Conservation (phyloP, 2,329 filamentous ascomycete species). For the Neoascochyta sp. region DNA sequence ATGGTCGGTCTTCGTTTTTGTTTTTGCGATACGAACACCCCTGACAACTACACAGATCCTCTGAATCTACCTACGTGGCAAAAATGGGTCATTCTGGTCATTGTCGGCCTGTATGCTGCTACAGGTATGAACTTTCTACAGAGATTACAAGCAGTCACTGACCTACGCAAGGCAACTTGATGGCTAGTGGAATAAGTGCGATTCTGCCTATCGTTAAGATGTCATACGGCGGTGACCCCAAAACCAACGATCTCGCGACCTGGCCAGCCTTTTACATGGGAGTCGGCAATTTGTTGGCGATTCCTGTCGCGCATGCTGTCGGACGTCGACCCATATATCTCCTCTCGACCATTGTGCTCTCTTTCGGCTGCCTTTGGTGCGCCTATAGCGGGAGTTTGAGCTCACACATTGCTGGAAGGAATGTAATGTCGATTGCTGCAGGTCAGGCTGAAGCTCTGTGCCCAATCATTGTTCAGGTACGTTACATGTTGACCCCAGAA, state of each 20-base stretch:
- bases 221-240: constrained; percentile 5
- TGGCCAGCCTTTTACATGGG: constrained; percentile 14
- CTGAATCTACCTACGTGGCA: constrained; percentile 10
- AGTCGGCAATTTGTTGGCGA: constrained; percentile 9
- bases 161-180: too few relatives aligned
- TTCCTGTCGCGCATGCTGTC: constrained; percentile 9
- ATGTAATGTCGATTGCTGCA: constrained; percentile 12
- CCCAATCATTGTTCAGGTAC: constrained; percentile 9
- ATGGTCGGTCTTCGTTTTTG: constrained; percentile 5
- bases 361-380: constrained; percentile 9
- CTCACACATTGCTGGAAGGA: constrained; percentile 10
- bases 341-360: constrained; percentile 7
- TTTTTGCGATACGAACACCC: not conserved
- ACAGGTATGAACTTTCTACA: too few relatives aligned
- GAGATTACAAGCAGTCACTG: too few relatives aligned
- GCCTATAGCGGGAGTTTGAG: constrained; percentile 5
- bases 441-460: constrained; percentile 11
- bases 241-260: constrained; percentile 8
- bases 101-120: constrained; percentile 9
- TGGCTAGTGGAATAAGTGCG: constrained; percentile 11
- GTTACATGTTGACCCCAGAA: too few relatives aligned
- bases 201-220: constrained; percentile 7
- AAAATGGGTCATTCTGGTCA: constrained; percentile 9
- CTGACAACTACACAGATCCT: constrained; percentile 2
- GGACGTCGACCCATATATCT: constrained; percentile 11